Percentiles rank a stretch among this genome's conserved stretches.
These are phyloP conservation scores for Suhomyces prunicola DNA, from an alignment of 805 yeast species.

Conservation along the genomic window DNA sequence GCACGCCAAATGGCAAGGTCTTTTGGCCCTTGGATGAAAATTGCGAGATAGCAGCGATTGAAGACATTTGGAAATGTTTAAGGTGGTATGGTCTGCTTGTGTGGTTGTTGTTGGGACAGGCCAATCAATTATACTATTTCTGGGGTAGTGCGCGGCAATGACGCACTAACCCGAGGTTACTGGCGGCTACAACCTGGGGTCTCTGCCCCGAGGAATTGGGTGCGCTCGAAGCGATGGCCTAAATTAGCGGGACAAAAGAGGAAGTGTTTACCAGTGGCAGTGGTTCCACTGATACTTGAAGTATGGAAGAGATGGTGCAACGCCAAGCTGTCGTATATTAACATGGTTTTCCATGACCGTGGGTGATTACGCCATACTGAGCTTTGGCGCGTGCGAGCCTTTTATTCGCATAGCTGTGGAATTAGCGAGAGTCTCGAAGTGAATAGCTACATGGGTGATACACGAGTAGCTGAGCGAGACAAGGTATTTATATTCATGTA, in stretches of 20 bases:
- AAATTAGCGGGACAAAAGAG: not conserved
- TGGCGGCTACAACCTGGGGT: not conserved
- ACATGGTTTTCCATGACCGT: too few relatives aligned
- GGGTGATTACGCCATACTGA: not conserved
- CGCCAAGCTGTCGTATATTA: too few relatives aligned
- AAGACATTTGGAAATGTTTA: conserved; percentile 1
- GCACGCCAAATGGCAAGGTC: conserved; percentile 19
- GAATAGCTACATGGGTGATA: too few relatives aligned
- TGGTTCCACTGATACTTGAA: too few relatives aligned
- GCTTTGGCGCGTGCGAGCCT: not conserved
- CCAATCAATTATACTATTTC: not conserved
- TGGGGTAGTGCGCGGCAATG: conserved; percentile 1
- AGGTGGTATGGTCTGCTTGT: not conserved
- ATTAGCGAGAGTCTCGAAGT: not conserved
- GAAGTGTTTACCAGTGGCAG: too few relatives aligned
- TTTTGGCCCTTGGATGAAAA: not conserved
- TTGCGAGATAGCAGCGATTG: conserved; percentile 15
- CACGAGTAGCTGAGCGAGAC: too few relatives aligned
- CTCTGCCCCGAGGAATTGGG: not conserved
- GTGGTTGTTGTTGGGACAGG: not conserved
- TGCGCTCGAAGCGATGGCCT: not conserved
- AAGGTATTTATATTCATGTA: too few relatives aligned
- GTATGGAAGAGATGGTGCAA: too few relatives aligned
- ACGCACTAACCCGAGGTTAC: not conserved
- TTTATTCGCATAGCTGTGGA: not conserved